These are phyloP conservation scores for Ustilago lituana DNA, from an alignment of 1,284 basidiomycete genomes.

Conservation along the genomic window DNA sequence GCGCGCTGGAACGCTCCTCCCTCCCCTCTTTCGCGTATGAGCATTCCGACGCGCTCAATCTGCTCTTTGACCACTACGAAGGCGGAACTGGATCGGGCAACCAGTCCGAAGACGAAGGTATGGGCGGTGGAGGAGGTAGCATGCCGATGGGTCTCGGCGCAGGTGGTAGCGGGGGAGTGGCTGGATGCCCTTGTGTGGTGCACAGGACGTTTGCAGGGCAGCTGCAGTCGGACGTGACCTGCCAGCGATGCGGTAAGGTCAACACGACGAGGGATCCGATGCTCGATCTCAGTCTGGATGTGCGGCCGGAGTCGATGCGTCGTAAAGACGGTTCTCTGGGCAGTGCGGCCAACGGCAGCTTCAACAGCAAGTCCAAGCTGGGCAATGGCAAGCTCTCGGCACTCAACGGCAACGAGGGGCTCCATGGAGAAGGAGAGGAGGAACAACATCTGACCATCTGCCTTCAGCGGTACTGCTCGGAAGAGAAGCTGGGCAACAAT, in stretches of 20 bases:
- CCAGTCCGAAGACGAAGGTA: constrained; percentile 43
- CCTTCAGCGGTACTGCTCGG: constrained; percentile 56
- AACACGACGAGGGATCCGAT: constrained; percentile 87
- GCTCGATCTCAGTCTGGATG: constrained; percentile 88
- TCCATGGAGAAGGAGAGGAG: constrained; percentile 37
- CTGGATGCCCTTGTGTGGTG: constrained; percentile 84
- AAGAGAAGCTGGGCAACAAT: constrained; percentile 58
- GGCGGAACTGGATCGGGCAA: constrained; percentile 28
- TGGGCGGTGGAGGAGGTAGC: constrained; percentile 10
- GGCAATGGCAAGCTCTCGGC: constrained; percentile 12
- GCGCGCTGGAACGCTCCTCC: constrained; percentile 39
- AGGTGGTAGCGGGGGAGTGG: constrained; percentile 29
- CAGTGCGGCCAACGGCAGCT: constrained; percentile 6
- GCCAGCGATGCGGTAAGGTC: constrained; percentile 77
- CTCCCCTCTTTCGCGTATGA: constrained; percentile 49
- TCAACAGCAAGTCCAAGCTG: constrained; percentile 21
- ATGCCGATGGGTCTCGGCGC: constrained; percentile 11
- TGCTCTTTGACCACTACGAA: constrained; percentile 53
- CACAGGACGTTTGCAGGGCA: constrained; percentile 89
- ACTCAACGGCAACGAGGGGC: neutral
- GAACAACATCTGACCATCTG: constrained; percentile 56
- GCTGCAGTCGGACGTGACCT: constrained; percentile 87
- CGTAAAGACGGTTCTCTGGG: constrained; percentile 6
- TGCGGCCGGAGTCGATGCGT: constrained; percentile 67
- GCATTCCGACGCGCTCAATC: constrained; percentile 33